Base-by-base conservation (phyloP, 495 filamentous ascomycete species). In the Hyaloscypha finlandica region DNA sequence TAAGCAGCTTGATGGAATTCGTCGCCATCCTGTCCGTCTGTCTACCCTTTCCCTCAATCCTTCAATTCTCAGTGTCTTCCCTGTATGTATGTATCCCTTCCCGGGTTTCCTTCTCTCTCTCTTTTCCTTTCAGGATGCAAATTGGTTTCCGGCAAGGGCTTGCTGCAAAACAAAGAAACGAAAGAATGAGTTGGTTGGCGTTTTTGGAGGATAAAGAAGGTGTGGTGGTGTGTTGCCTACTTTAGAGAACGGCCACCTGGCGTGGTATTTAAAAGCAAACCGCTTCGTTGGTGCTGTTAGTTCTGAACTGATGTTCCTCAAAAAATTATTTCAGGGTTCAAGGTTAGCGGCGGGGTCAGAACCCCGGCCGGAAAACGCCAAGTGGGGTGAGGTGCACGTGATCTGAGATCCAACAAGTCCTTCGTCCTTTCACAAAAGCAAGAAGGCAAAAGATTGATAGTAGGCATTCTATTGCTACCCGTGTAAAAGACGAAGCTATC, bases 1-100 rank as follows among this genome's bases (percentile, higher is more conserved):
- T 95, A 76, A 98, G 85, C 70, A 98, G 80, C 80, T 98, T 98
- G 81, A 98, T 96, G 58, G 93, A 94, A 85, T 98, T 98, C 61
- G 87, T 82, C 69, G 89, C 83, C 89, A 91, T 91, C 68, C 65
- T 81, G 77, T 70, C 11, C 57, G 12, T 32, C 56, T 57, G 5
- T 30, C 35, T 48, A 6, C 3, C 35, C 35, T 25, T 8, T 30
- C 33, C 6, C 20, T 61, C 59, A 25, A n/a, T 1, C 25, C 25
- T 25, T 25, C 25, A 25, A 25, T 25, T 25, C 25, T 25, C 25
- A 25, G 2, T 25, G 2, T 25, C 25, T 25, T 25, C 25, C 25
- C 25, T 25, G 25, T 25, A 1, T 25, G 25, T 25, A 25, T 25
- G 25, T 25, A 25, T 25, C 25, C 25, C 25, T 25, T 25, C 25